A percentile compares a stretch with the other conserved stretches of the same genome.
phyloP scores from a whole-genome alignment of 163 green algal genomes.

The Volvox carteri region DNA sequence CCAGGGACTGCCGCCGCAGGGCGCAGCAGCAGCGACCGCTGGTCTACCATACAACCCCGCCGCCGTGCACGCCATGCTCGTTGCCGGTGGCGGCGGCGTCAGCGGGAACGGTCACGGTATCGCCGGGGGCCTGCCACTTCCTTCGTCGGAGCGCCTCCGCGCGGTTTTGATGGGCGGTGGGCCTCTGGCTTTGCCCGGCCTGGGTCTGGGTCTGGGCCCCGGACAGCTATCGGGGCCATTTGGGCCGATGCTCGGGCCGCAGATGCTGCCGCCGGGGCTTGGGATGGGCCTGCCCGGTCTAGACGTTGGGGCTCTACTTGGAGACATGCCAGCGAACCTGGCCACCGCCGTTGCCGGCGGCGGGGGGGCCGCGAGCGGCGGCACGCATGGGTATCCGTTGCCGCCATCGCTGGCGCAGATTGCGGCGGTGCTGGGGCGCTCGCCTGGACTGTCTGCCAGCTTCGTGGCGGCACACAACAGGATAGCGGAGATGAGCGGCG shows the following conservation, averaged over 20 bases:
- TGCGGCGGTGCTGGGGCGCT: neutral
- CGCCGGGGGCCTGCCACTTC: neutral
- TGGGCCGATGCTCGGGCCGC: neutral
- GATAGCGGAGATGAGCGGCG: neutral
- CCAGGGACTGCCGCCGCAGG: neutral
- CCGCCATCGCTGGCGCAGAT: neutral
- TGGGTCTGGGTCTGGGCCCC: neutral
- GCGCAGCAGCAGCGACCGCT: neutral
- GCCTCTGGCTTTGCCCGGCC: neutral
- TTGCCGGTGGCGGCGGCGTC: neutral
- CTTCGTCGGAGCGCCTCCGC: neutral
- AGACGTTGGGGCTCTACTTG: neutral
- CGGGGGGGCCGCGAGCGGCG: neutral
- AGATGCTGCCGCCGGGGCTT: neutral
- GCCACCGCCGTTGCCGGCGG: neutral
- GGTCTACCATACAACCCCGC: neutral
- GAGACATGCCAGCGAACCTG: neutral
- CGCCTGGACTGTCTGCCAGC: neutral
- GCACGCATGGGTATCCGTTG: neutral
- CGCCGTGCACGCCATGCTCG: neutral
- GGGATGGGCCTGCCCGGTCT: neutral
- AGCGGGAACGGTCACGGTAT: conserved; percentile 11
- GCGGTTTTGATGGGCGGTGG: conserved; percentile 20
- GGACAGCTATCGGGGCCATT: neutral
- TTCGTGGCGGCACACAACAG: neutral